These are phyloP conservation scores for Sugiyamaella grinbergsii DNA, from an alignment of 1,139 yeast genomes.

Conservation along the genomic window DNA sequence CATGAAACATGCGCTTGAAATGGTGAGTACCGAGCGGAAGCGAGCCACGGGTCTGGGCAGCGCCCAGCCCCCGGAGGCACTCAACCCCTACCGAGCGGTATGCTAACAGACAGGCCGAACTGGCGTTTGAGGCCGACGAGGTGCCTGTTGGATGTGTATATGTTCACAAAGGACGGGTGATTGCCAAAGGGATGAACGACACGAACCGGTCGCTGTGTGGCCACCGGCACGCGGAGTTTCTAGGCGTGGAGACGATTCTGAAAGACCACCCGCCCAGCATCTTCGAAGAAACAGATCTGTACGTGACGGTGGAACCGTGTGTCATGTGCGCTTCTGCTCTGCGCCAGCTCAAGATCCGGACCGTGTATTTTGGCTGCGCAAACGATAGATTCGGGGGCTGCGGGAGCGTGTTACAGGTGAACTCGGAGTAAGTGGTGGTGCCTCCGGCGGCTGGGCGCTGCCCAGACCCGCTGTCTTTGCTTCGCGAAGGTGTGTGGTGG, in stretches of 20 bases:
- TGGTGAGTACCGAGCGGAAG: constrained; percentile 32
- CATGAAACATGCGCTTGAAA: constrained; percentile 54
- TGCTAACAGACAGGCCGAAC: constrained; percentile 49
- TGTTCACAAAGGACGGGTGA: constrained; percentile 53
- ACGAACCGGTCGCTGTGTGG: constrained; percentile 87
- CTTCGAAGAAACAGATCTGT: constrained; percentile 59
- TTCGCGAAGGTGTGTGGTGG: constrained; percentile 2
- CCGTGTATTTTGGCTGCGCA: constrained; percentile 87
- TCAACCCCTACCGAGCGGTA: neutral
- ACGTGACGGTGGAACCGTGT: constrained; percentile 97
- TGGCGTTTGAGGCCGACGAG: constrained; percentile 59
- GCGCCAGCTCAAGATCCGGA: constrained; percentile 71
- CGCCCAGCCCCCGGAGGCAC: constrained; percentile 12
- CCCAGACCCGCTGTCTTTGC: constrained; percentile 8
- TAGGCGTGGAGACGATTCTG: constrained; percentile 66
- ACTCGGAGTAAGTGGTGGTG: constrained; percentile 47
- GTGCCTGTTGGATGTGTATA: constrained; percentile 77
- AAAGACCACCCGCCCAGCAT: constrained; percentile 39
- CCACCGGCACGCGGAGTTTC: constrained; percentile 88
- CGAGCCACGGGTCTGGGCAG: neutral
- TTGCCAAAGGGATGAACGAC: constrained; percentile 83
- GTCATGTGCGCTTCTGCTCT: constrained; percentile 96
- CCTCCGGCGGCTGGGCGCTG: constrained; percentile 8
- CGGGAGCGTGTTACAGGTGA: constrained; percentile 75
- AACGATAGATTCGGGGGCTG: constrained; percentile 97